These are phyloP conservation scores for Beauveria caledonica DNA, from an alignment of 2,329 filamentous ascomycete species.

Conservation along the genomic window DNA sequence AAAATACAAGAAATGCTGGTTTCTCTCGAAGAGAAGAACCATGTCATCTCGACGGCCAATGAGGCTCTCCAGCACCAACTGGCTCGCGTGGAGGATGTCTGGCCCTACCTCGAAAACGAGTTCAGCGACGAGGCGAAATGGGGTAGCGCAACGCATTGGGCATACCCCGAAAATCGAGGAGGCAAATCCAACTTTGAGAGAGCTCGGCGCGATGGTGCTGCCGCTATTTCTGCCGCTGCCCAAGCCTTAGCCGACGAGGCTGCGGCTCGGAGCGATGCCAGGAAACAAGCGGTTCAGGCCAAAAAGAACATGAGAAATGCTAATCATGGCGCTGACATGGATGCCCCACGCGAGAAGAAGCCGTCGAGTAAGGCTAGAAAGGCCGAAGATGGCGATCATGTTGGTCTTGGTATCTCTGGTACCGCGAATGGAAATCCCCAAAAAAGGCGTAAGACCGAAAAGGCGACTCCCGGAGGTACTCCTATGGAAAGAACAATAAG, in stretches of 20 bases:
- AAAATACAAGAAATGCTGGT: constrained; percentile 79
- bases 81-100: constrained; percentile 75
- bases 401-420: constrained; percentile 58
- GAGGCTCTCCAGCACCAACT: constrained; percentile 82
- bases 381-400: constrained; percentile 41
- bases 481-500: constrained; percentile 63
- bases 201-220: constrained; percentile 68
- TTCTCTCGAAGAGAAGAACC: constrained; percentile 94
- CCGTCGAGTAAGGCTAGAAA: constrained; percentile 58
- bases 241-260: constrained; percentile 75
- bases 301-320: constrained; percentile 64
- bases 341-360: constrained; percentile 64
- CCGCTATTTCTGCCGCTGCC: constrained; percentile 68
- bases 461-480: constrained; percentile 41
- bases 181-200: constrained; percentile 61
- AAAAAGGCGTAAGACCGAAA: constrained; percentile 79
- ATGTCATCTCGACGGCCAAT: constrained; percentile 88
- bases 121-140: constrained; percentile 92
- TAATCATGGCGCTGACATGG: constrained; percentile 69
- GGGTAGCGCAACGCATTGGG: constrained; percentile 90
- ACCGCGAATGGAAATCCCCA: constrained; percentile 45
- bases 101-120: constrained; percentile 77
- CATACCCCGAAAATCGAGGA: constrained; percentile 78
- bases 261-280: constrained; percentile 72
- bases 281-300: constrained; percentile 72